Evolutionary conservation across 176 grass and related monocot genomes (phyloP).

Genomic region (Themeda triandra): DNA sequence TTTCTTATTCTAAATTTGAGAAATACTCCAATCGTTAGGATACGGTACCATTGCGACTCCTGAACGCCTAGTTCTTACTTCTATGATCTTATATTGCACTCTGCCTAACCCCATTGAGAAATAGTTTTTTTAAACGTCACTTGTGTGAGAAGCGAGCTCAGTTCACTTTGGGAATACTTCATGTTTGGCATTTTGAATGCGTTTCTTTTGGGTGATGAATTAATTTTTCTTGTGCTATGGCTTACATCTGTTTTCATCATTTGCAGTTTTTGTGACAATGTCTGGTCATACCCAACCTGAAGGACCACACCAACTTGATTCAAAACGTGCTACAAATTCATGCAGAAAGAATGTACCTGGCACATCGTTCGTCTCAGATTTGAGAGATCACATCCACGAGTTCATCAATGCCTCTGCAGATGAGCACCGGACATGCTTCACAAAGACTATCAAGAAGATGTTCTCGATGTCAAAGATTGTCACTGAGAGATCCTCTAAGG

Average conservation of each 20-base stretch:
- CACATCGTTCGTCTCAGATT: constrained; percentile 48
- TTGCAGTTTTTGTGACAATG: constrained; percentile 24
- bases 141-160: neutral
- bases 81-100: neutral
- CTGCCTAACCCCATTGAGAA: neutral
- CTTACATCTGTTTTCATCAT: neutral
- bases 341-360: constrained; percentile 65
- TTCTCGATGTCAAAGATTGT: constrained; percentile 67
- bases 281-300: constrained; percentile 2
- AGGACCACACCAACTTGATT: constrained; percentile 7
- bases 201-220: neutral
- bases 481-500: constrained; percentile 35
- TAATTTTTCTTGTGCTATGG: neutral
- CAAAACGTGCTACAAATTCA: constrained; percentile 39
- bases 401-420: constrained; percentile 71
- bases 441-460: constrained; percentile 68
- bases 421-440: constrained; percentile 71
- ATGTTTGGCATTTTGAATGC: neutral
- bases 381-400: constrained; percentile 71
- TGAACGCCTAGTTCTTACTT: neutral
- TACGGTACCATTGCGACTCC: neutral
- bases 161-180: too few species aligned
- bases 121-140: neutral
- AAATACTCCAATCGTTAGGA: neutral
- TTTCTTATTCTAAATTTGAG: neutral